Evolutionary conservation across 1,139 yeast species (phyloP).

Genomic region (Yamadazyma songkhlaensis): DNA sequence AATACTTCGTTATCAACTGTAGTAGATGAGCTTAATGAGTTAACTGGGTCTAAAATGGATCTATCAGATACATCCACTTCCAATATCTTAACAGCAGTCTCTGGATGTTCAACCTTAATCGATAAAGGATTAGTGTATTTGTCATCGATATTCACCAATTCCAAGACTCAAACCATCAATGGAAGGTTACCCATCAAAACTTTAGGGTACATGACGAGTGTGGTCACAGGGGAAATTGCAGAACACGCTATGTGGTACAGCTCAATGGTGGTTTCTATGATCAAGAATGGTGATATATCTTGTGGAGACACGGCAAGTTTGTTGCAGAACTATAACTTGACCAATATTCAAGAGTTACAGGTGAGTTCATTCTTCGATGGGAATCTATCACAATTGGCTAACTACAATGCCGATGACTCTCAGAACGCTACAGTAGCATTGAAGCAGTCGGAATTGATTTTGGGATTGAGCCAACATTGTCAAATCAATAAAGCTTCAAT

Average conservation of each 20-base stretch:
- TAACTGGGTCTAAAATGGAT: constrained; percentile 4
- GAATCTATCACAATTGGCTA: not conserved
- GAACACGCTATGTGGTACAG: constrained; percentile 10
- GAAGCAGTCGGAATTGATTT: constrained; percentile 8
- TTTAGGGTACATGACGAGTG: constrained; percentile 5
- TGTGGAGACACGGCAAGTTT: constrained; percentile 10
- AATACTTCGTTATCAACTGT: constrained; percentile 1
- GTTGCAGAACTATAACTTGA: constrained; percentile 11
- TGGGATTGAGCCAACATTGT: constrained; percentile 12
- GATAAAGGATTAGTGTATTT: constrained; percentile 4
- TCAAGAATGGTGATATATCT: constrained; percentile 9
- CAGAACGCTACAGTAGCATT: not conserved
- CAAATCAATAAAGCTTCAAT: constrained; percentile 12
- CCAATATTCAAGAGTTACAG: constrained; percentile 2
- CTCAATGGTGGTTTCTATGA: constrained; percentile 7
- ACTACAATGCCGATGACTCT: not conserved
- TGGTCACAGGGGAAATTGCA: constrained; percentile 7
- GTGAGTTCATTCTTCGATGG: not conserved
- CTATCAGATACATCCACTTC: constrained; percentile 5
- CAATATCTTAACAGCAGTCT: constrained; percentile 4
- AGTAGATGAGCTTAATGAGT: constrained; percentile 5
- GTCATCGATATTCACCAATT: not conserved
- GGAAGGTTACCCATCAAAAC: not conserved
- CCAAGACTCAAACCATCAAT: not conserved
- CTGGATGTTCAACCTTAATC: constrained; percentile 6